These are phyloP conservation scores for Lactifluus echinatus DNA, from an alignment of 768 basidiomycete species.

Conservation along the genomic window DNA sequence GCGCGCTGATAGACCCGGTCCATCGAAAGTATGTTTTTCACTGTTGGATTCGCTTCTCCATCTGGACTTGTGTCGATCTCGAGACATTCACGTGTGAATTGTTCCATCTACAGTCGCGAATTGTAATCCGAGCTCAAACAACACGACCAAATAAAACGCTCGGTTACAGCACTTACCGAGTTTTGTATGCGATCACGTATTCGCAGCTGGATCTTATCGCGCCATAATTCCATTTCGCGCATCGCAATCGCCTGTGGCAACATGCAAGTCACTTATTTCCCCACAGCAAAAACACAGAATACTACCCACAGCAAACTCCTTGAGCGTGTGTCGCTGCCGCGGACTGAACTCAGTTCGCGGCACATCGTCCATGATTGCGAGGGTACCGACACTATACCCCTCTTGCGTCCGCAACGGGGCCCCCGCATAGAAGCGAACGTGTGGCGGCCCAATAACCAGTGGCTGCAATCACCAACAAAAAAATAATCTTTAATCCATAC, in stretches of 20 bases:
- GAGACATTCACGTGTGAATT: slow-evolving; percentile 89
- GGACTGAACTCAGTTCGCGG: slow-evolving; percentile 82
- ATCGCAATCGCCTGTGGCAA: slow-evolving; percentile 64
- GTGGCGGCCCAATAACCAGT: slow-evolving; percentile 53
- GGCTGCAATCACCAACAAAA: slow-evolving; percentile 41
- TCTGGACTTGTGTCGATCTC: slow-evolving; percentile 63
- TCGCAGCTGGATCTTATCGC: slow-evolving; percentile 90
- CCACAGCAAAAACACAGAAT: not conserved
- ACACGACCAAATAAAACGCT: not conserved
- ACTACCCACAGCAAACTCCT: slow-evolving; percentile 70
- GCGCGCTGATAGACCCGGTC: slow-evolving; percentile 88
- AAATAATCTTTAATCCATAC: not conserved
- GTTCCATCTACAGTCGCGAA: slow-evolving; percentile 62
- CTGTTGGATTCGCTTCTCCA: slow-evolving; percentile 27
- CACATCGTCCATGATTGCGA: slow-evolving; percentile 78
- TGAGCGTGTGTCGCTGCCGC: slow-evolving; percentile 81
- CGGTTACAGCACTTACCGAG: slow-evolving; percentile 43
- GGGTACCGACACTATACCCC: slow-evolving; percentile 82
- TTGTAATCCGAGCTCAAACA: not conserved
- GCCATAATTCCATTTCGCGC: slow-evolving; percentile 94
- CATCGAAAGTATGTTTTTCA: slow-evolving; percentile 43
- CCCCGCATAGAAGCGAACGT: slow-evolving; percentile 85
- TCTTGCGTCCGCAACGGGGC: slow-evolving; percentile 85
- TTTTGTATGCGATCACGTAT: slow-evolving; percentile 88
- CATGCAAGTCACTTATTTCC: not conserved